Percentiles rank a stretch among this genome's conserved stretches.
Evolutionary conservation across 768 basidiomycete species (phyloP).

Genomic region (Dentipellis sp.): DNA sequence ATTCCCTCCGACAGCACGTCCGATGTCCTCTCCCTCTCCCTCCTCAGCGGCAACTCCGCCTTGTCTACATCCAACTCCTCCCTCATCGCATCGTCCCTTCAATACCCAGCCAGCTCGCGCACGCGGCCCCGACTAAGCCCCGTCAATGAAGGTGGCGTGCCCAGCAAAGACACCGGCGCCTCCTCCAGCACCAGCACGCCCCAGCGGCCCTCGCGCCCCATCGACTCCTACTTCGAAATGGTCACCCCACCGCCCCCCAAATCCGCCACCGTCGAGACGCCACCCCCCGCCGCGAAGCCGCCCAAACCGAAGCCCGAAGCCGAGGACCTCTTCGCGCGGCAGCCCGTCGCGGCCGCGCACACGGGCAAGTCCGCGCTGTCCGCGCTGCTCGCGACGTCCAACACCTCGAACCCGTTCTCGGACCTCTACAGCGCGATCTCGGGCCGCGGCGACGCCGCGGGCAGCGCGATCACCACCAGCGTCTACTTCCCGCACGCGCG

Average conservation of each 20-base stretch:
- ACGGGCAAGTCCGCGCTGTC: constrained; percentile 58
- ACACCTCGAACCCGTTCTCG: constrained; percentile 75
- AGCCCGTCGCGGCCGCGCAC: constrained; percentile 33
- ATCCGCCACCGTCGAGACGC: constrained; percentile 7
- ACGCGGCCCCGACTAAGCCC: constrained; percentile 49
- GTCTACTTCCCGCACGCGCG: constrained; percentile 82
- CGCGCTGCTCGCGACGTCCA: constrained; percentile 57
- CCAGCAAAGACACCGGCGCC: not conserved
- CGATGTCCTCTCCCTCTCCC: constrained; percentile 51
- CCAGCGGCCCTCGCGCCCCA: constrained; percentile 21
- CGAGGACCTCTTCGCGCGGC: constrained; percentile 38
- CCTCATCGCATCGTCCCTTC: constrained; percentile 38
- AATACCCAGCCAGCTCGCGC: constrained; percentile 19
- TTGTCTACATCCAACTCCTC: constrained; percentile 46
- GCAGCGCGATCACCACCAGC: constrained; percentile 53
- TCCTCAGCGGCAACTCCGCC: constrained; percentile 43
- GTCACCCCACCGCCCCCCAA: constrained; percentile 31
- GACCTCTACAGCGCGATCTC: constrained; percentile 83
- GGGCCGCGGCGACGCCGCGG: constrained; percentile 52
- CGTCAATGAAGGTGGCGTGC: constrained; percentile 26
- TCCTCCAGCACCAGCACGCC: constrained; percentile 17
- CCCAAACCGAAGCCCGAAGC: constrained; percentile 14
- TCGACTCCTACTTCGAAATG: constrained; percentile 47
- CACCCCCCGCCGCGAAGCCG: constrained; percentile 8
- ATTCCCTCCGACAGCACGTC: constrained; percentile 46